Conservation (phyloP, 345 rosid species). For the Eucalyptus erythrocorys region DNA sequence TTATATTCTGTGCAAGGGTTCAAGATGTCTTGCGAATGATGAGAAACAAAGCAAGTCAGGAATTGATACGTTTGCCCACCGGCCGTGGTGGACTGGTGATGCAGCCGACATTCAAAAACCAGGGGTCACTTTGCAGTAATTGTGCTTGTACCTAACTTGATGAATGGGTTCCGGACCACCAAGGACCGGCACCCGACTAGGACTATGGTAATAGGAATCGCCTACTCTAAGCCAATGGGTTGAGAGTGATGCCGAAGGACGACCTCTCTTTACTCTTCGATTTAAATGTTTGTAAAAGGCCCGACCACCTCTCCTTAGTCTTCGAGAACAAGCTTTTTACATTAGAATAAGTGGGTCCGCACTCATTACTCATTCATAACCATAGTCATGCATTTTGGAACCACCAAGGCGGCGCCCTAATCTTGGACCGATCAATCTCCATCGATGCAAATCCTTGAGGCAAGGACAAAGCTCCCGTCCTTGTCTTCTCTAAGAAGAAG, state of each 20-base stretch:
- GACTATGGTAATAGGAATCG: background rate
- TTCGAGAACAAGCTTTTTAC: background rate
- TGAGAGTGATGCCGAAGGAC: background rate
- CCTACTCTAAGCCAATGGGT: background rate
- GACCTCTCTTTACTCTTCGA: background rate
- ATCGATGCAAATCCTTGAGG: background rate
- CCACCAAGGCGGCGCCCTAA: background rate
- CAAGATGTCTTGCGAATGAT: background rate
- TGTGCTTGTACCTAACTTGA: background rate
- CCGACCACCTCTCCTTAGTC: background rate
- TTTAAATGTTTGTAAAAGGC: background rate
- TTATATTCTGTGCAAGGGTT: background rate
- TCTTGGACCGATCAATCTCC: background rate
- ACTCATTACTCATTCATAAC: background rate
- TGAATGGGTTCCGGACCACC: background rate
- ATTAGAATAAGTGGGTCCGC: background rate
- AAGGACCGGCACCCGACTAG: background rate
- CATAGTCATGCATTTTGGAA: background rate
- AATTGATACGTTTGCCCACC: background rate
- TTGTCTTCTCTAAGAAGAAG: background rate
- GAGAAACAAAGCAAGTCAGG: background rate
- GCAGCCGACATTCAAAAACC: background rate
- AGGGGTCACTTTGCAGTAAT: rapidly evolving
- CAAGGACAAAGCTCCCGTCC: background rate
- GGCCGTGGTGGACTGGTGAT: background rate